phyloP scores from a whole-genome alignment of 495 filamentous ascomycete species.

The Penicillium crystallinum region DNA sequence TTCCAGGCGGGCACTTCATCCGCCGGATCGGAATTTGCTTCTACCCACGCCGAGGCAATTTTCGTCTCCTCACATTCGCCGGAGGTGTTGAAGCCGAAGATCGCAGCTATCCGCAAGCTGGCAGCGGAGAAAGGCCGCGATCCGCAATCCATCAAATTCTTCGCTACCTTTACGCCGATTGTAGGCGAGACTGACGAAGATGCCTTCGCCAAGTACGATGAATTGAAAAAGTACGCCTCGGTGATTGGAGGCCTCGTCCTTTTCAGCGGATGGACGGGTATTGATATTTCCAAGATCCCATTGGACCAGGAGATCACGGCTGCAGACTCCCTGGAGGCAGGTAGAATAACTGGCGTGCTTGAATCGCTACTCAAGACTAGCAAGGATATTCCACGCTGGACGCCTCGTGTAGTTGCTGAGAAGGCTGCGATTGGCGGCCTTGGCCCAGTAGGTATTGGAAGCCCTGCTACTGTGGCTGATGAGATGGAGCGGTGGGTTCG shows the following conservation, averaged over 20 bases:
- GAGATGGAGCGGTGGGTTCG: constrained; percentile 54
- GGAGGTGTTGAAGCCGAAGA: constrained; percentile 44
- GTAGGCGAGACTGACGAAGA: constrained; percentile 54
- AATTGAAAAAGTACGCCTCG: constrained; percentile 47
- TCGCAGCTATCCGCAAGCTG: constrained; percentile 50
- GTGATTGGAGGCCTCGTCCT: constrained; percentile 53
- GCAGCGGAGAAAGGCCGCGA: constrained; percentile 49
- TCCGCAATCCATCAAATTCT: constrained; percentile 54
- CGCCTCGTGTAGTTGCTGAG: constrained; percentile 48
- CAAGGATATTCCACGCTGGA: constrained; percentile 48
- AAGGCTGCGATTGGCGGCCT: constrained; percentile 54
- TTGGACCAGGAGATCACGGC: constrained; percentile 52
- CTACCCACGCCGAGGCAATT: constrained; percentile 58
- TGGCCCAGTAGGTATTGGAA: constrained; percentile 50
- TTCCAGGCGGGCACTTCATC: constrained; percentile 60
- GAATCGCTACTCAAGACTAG: constrained; percentile 47
- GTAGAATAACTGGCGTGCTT: constrained; percentile 48
- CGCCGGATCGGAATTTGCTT: constrained; percentile 54
- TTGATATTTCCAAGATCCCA: constrained; percentile 54
- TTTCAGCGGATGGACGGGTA: constrained; percentile 58
- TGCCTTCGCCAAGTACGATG: constrained; percentile 48
- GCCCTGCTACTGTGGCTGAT: constrained; percentile 50
- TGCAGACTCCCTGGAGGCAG: constrained; percentile 47
- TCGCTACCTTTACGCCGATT: constrained; percentile 54
- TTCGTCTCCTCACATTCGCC: constrained; percentile 56